Base-by-base conservation (phyloP, 352 stramenopile species). In the Globisporangium echinulatum region DNA sequence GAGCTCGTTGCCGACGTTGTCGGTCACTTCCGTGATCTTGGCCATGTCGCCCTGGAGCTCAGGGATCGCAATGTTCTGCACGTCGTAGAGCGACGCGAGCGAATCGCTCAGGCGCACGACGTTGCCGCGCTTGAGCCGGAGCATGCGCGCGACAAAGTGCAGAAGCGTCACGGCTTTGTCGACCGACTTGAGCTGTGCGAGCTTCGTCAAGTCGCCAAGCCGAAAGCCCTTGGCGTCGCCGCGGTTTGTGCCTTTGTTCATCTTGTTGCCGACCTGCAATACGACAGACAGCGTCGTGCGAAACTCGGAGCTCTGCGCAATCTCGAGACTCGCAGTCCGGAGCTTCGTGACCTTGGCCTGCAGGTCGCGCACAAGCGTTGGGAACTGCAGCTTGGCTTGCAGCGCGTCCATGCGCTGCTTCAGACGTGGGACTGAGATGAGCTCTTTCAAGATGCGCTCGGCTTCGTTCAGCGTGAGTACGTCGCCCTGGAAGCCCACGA, bases 251-350 rank as follows among this genome's bases (percentile, higher is more conserved):
- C 72, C 77, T 8, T 87, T 68, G 62, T 96, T 96, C 76, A 96
- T 90, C 52, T 89, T 88, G 66, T 96, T 96, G 0, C 86, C 86
- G 25, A 96, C 75, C 46, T 92, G 81, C 2, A 96, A 62, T 5
- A 96, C 72, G 8, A 90, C 65, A 13, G 85, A 54, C 10, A 96
- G 55, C 46, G 92, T 72, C 7, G 63, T 80, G 58, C 84, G 85
- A 33, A 96, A 78, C 54, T 92, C 86, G 13, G 59, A 56, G 39
- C 82, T 93, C 15, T 88, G 66, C 0, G 69, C 56, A 46, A 93
- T 74, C 50, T 92, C 78, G 0, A 60, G 73, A 46, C 81, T 87
- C 2, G 85, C 81, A 2, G 71, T 60, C 1, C 72, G 61, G 14
- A 94, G 72, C 57, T 86, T 85, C 8, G 67, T 67, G 17, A 93